phyloP scores from a whole-genome alignment of 2,329 filamentous ascomycete genomes.

The Fusarium longipes region DNA sequence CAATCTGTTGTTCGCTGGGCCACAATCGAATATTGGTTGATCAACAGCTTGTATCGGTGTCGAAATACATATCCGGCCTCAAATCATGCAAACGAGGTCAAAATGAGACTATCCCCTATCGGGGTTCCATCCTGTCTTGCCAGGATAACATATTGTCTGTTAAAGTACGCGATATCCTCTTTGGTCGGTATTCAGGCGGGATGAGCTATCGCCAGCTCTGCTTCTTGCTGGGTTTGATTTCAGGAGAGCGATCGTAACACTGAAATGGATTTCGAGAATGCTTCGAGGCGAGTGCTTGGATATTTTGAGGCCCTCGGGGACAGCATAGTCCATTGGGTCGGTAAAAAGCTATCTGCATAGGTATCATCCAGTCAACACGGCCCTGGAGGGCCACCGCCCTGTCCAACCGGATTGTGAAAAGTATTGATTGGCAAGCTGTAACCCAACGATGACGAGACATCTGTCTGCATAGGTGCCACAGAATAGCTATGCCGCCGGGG shows the following conservation, averaged over 20 bases:
- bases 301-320: slow-evolving; percentile 3
- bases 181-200: neutral
- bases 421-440: slow-evolving; percentile 44
- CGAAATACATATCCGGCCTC: neutral
- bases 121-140: neutral
- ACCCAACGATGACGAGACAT: slow-evolving; percentile 38
- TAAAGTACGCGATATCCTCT: neutral
- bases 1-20: neutral
- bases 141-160: neutral
- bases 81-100: neutral
- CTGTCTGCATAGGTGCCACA: slow-evolving; percentile 35
- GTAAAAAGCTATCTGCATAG: slow-evolving; percentile 13
- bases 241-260: neutral
- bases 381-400: slow-evolving; percentile 35
- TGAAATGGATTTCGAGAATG: neutral
- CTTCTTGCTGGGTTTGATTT: neutral
- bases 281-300: neutral
- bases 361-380: slow-evolving; percentile 40
- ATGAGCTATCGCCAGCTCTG: neutral
- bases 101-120: neutral
- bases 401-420: slow-evolving; percentile 37
- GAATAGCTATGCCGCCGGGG: slow-evolving; percentile 44
- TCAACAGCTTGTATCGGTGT: neutral
- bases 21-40: neutral
- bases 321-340: slow-evolving; percentile 2